Base-by-base conservation (phyloP, 2,329 filamentous ascomycete species). In the Beauveria medogensis region DNA sequence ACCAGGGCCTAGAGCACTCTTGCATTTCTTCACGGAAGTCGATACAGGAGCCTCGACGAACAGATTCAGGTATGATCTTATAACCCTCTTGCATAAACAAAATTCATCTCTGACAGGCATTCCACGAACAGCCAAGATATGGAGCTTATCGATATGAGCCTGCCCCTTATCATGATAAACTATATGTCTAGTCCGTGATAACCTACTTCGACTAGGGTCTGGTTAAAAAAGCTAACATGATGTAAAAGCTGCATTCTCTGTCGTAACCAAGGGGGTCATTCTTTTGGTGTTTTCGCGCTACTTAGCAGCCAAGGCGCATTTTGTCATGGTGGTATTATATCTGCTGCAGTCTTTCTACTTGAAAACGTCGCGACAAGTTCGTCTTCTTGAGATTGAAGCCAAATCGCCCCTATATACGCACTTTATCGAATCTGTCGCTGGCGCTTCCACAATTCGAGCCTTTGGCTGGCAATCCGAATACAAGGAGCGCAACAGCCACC, bases 271-370 rank as follows among this genome's bases (percentile, higher is more conserved):
- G 48, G 24, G 41, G 43, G 12, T 47, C 43, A 22, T 57, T 46
- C 24, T 37, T 1, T 2, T 47, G 10, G 53, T 34, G 40, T 47
- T 47, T 34, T 22, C 28, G 43, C 40, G 41, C 8, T 41, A 64
- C 41, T 65, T 69, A 12, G 62, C 63, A 5, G 56, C 57, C 8
- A 20, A 72, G 2, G 68, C 65, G 46, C 69, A 70, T 0, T 69
- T 68, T 18, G 68, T 74, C 1, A 67, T 83, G 0, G 75, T 84
- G 8, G 74, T 75, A 1, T 50, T 72, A 5, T 67, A 63, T 34
- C 18, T 67, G 1, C 53, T 72, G 7, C 47, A 30, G 10, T 28
- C 26, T 9, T 30, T 50, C 16, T 50, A 30, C 26, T 50, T 50
- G 8, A 50, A 50, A 30, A 50, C 47, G 26, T 50, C 47, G 8